Conservation (phyloP, 2,329 filamentous ascomycete genomes). For the Elsinoe perseae region DNA sequence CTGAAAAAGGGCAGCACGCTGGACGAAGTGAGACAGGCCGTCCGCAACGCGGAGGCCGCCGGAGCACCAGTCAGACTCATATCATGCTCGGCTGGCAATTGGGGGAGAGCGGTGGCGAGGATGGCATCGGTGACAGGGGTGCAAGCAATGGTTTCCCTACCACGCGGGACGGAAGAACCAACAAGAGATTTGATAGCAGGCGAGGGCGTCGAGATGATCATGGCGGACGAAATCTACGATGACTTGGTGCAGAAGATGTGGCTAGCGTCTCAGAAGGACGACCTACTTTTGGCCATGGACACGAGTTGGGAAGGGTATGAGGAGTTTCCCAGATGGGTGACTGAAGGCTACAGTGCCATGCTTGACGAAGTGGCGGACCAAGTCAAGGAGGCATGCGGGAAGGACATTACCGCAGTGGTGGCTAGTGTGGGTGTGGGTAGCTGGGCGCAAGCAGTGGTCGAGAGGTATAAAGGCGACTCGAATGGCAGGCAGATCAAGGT, state of each 20-base stretch:
- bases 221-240: conserved; percentile 55
- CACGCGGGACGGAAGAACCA: conserved; percentile 46
- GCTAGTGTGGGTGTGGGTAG: conserved; percentile 66
- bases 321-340: conserved; percentile 61
- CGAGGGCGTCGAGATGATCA: conserved; percentile 57
- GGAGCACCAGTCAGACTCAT: conserved; percentile 40
- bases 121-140: conserved; percentile 57
- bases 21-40: conserved; percentile 33
- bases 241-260: conserved; percentile 47
- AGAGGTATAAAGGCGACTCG: conserved; percentile 51
- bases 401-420: conserved; percentile 43
- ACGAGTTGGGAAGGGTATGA: conserved; percentile 60
- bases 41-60: conserved; percentile 15
- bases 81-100: conserved; percentile 68
- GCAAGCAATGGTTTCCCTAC: conserved; percentile 54
- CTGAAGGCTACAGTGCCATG: conserved; percentile 71
- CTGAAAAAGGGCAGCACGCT: conserved; percentile 40
- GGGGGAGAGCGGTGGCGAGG: conserved; percentile 62
- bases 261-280: conserved; percentile 35
- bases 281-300: conserved; percentile 58
- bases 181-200: conserved; percentile 49
- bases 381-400: conserved; percentile 32
- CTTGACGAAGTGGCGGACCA: conserved; percentile 60
- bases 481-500: conserved; percentile 31
- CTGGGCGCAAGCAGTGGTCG: conserved; percentile 60